phyloP scores from a whole-genome alignment of 305 asterid species.

The Fraxinus baroniana region DNA sequence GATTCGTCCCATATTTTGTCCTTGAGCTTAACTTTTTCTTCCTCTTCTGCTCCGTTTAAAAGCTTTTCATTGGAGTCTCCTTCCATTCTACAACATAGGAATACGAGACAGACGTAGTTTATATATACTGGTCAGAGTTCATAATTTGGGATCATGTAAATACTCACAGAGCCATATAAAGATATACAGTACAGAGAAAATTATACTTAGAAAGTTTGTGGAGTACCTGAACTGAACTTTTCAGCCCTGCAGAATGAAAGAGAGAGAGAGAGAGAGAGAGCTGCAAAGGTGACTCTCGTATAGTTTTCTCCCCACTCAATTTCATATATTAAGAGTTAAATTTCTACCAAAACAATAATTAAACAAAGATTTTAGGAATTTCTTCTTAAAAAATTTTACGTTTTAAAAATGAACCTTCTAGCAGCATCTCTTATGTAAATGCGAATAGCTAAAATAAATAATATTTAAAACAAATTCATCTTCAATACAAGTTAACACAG shows the following conservation, averaged over 20 bases:
- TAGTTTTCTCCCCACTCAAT: not conserved
- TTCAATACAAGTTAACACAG: too few relatives aligned
- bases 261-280: not conserved
- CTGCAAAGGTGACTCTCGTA: not conserved
- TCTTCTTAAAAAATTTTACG: too few relatives aligned
- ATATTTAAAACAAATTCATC: too few relatives aligned
- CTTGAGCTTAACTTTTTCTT: conserved; percentile 16
- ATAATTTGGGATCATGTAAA: too few relatives aligned
- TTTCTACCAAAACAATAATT: not conserved
- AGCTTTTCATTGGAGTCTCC: conserved; percentile 29
- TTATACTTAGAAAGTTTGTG: not conserved
- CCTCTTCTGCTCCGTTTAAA: conserved; percentile 5
- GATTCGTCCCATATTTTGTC: conserved; percentile 37
- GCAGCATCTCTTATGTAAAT: too few relatives aligned
- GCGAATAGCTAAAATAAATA: too few relatives aligned
- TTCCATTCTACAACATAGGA: conserved; percentile 31
- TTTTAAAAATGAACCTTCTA: too few relatives aligned
- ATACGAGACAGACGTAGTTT: not conserved
- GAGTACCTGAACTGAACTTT: not conserved
- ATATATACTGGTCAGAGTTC: not conserved
- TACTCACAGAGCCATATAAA: not conserved
- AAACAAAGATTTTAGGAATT: too few relatives aligned
- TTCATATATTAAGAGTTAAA: not conserved
- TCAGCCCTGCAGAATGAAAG: not conserved
- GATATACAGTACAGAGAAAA: not conserved